Evolutionary conservation across 75 land plant species (phyloP).

Genomic region (Pinus albicaulis): DNA sequence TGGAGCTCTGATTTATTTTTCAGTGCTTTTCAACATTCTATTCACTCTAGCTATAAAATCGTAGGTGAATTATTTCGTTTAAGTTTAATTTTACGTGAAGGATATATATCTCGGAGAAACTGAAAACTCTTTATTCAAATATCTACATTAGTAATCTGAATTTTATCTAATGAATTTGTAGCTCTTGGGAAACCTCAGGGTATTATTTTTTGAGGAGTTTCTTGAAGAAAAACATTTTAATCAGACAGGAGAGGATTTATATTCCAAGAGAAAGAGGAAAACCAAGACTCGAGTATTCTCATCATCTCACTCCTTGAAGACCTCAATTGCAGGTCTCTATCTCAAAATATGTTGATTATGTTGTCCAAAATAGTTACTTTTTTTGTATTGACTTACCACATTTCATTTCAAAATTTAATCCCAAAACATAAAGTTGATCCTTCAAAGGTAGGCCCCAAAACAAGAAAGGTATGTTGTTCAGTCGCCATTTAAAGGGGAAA

Average conservation of each 20-base stretch:
- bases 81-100: background rate
- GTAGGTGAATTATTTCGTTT: conserved; percentile 15
- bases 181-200: conserved; percentile 72
- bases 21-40: too few species aligned
- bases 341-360: background rate
- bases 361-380: background rate
- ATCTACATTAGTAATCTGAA: too few species aligned
- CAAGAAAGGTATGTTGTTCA: too few species aligned
- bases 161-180: too few species aligned
- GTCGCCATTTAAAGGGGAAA: background rate
- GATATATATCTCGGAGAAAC: background rate
- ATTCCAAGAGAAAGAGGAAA: too few species aligned
- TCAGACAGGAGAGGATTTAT: conserved; percentile 23
- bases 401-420: conserved; percentile 6
- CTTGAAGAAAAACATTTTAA: conserved; percentile 40
- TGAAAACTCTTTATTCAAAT: background rate
- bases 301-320: background rate
- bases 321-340: too few species aligned
- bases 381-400: too few species aligned
- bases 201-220: conserved; percentile 56
- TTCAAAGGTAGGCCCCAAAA: too few species aligned
- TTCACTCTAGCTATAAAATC: conserved; percentile 11
- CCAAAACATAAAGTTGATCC: too few species aligned
- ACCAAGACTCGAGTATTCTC: too few species aligned
- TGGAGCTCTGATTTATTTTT: conserved; percentile 15